phyloP scores from a whole-genome alignment of 768 basidiomycete species.

The Mycena floridula region DNA sequence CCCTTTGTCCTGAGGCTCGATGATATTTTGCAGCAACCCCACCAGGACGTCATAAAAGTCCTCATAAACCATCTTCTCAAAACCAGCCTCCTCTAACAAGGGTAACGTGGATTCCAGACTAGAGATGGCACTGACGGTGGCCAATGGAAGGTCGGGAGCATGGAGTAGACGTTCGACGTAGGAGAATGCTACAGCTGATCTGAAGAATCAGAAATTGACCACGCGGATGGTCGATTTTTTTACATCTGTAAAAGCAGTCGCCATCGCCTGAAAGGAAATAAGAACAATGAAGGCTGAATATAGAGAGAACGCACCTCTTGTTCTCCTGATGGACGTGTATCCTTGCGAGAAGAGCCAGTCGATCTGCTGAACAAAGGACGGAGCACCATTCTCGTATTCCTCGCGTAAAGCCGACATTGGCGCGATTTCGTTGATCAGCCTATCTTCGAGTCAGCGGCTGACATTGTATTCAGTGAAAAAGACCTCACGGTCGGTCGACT shows the following conservation, averaged over 20 bases:
- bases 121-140: slow-evolving; percentile 44
- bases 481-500: neutral
- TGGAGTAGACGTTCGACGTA: slow-evolving; percentile 69
- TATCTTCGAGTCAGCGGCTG: neutral
- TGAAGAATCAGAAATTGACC: slow-evolving; percentile 13
- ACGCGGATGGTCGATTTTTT: slow-evolving; percentile 12
- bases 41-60: slow-evolving; percentile 69
- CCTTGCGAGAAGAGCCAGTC: slow-evolving; percentile 60
- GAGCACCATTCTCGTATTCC: slow-evolving; percentile 61
- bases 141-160: slow-evolving; percentile 34
- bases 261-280: slow-evolving; percentile 58
- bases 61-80: slow-evolving; percentile 63
- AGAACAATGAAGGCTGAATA: neutral
- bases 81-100: slow-evolving; percentile 51
- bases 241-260: slow-evolving; percentile 90
- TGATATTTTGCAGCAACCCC: slow-evolving; percentile 40
- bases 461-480: neutral
- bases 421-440: slow-evolving; percentile 47
- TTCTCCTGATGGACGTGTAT: slow-evolving; percentile 60
- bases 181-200: slow-evolving; percentile 72
- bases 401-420: slow-evolving; percentile 49
- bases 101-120: slow-evolving; percentile 42
- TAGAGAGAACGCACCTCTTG: slow-evolving; percentile 46
- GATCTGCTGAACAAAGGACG: slow-evolving; percentile 67
- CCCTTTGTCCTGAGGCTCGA: slow-evolving; percentile 28